Conservation (phyloP, 139 green algal species). For the Volvox africanus region DNA sequence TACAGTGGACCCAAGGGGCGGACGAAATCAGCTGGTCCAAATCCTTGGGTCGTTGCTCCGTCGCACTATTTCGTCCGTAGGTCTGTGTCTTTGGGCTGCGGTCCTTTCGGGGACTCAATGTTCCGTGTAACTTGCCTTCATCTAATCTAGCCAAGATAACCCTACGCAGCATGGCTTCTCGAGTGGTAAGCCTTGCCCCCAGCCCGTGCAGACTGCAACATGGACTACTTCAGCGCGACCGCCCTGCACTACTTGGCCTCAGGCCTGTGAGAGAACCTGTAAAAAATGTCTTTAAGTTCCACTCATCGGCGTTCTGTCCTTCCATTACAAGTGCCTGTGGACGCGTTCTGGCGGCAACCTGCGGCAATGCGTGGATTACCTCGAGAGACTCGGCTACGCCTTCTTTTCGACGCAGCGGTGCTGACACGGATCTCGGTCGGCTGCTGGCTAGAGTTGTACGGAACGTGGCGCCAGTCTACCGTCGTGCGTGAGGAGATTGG, state of each 20-base stretch:
- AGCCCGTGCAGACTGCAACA: neutral
- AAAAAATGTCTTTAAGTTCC: neutral
- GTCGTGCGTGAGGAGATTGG: neutral
- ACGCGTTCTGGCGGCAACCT: neutral
- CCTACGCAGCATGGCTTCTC: no score
- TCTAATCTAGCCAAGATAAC: no score
- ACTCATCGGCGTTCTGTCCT: neutral
- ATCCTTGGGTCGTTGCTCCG: no score
- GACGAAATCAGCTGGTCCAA: no score
- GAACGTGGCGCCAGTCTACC: neutral
- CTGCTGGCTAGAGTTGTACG: neutral
- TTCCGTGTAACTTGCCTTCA: no score
- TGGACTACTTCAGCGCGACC: neutral
- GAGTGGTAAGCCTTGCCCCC: no score
- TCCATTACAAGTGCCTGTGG: conserved; percentile 11
- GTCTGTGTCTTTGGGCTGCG: no score
- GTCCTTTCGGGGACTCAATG: no score
- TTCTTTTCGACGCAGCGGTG: neutral
- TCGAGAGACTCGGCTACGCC: neutral
- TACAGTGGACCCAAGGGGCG: no score
- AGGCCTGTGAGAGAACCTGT: neutral
- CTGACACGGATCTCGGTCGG: neutral
- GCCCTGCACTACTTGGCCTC: conserved; percentile 7
- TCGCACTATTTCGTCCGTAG: no score
- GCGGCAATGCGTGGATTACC: neutral